Evolutionary conservation across 225 moss, liverwort and hornwort genomes (phyloP), one percentile per base, ranked within the genome.

Genomic region (Asterella californica): DNA sequence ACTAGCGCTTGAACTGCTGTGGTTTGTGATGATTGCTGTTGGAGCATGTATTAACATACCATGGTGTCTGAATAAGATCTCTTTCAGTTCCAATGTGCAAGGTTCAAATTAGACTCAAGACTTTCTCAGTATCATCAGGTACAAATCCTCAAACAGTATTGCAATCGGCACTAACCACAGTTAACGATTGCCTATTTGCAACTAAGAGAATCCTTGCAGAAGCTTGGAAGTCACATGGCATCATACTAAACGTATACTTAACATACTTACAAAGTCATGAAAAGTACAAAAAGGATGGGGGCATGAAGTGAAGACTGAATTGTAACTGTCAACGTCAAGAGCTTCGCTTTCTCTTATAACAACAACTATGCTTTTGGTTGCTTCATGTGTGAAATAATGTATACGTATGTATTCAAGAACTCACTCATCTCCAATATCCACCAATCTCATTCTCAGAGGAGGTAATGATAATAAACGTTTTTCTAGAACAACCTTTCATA

Each of bases 381-480:
- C 96, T 81, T 97, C 96, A 45, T 97, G 96, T 14, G 96, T 97
- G 63, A 97, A 97, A 79, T 97, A 97, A 75, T 90, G 93, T 37
- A 97, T 94, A 38, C 94, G 92, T 79, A 97, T 79, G 76, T 97
- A 97, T 63, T 90, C 92, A 59, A 94, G 75, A 66, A 91, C 38
- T 77, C 82, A 90, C 60, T 94, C 94, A 79, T 91, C 84, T 77
- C 91, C 94, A 42, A 67, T 77, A 63, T 94, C 93, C 29, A 97
- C 84, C 86, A 97, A 83, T 27, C 89, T 87, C 83, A 84, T 83
- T 81, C 88, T 86, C 85, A 97, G 82, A n/a, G 96, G 96, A 30
- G 96, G 94, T 65, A 97, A 89, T 10, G 96, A 94, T 71, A 97
- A 83, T 68, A 90, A 85, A 45, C 94, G 96, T 55, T 94, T 90